Evolutionary conservation across 208 protist species (phyloP), one percentile per base, ranked within the genome.

Genomic region (Trypanosoma brucei): DNA sequence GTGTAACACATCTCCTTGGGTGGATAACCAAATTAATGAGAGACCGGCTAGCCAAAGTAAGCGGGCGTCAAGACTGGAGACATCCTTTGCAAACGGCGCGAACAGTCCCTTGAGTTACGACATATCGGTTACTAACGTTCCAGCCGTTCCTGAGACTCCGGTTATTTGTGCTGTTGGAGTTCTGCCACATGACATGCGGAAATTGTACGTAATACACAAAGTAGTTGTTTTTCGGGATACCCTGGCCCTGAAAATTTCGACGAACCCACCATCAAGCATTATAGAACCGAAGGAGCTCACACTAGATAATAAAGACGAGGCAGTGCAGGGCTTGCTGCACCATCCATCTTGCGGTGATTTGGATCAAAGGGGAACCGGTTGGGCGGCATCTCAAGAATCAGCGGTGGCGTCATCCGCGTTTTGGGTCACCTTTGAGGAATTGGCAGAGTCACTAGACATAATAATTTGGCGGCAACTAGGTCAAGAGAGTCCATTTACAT

Each of bases 351-450:
- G 33, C n/a, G 30, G 13, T 49, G 55, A 68, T 1, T 9, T 34
- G 4, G 53, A 60, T 46, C 8, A 9, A 9, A 55, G 36, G 45
- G 2, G 13, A 0, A 9, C 13, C 30, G 22, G 35, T 8, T 13
- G 37, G n/a, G 4, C 64, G 40, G 76, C 46, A 31, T 62, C 46
- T 35, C 68, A 35, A 68, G 73, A 55, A 49, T 45, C 49, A 40
- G 35, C 3, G 38, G 56, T 14, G 42, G 42, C 42, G 42, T 46
- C 50, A n/a, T 30, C 60, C 1, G 70, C 78, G 4, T 56, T 82
- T 44, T 94, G 88, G 88, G 67, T 91, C 7, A 94, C 85, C 2
- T 55, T 92, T 55, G 83, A 91, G 65, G 88, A 92, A 57, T 78
- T 94, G 22, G 62, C 72, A 50, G 62, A 74, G 0, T 44, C 62